Conservation (phyloP, 2,329 filamentous ascomycete genomes). For the Xylariaceae sp. region DNA sequence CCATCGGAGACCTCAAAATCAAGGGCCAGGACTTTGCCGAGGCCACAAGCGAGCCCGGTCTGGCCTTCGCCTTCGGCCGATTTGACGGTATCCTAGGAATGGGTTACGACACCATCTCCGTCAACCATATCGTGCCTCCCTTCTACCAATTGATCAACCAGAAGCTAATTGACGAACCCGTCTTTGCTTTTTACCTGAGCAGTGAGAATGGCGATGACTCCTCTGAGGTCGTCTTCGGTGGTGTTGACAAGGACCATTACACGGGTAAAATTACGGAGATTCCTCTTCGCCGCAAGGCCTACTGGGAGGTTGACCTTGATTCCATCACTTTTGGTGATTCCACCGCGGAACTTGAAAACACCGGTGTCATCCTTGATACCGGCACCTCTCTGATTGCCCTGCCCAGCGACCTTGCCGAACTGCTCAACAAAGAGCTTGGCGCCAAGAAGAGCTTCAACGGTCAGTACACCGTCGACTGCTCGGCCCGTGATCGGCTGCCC, state of each 20-base stretch:
- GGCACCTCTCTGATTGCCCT: conserved; percentile 97
- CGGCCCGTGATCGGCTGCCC: conserved; percentile 75
- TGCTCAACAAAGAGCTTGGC: conserved; percentile 95
- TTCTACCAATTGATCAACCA: conserved; percentile 97
- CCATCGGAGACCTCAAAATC: conserved; percentile 84
- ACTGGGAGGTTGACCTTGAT: conserved; percentile 98
- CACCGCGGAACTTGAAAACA: conserved; percentile 85
- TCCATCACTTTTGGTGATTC: conserved; percentile 84
- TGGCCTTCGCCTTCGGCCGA: conserved; percentile 95
- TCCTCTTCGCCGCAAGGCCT: conserved; percentile 94
- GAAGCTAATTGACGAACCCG: conserved; percentile 80
- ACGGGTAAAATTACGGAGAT: conserved; percentile 87
- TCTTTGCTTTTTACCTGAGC: conserved; percentile 95
- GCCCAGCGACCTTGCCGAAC: conserved; percentile 84
- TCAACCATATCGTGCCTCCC: conserved; percentile 89
- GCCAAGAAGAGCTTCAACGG: conserved; percentile 97
- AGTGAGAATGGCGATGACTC: conserved; percentile 63
- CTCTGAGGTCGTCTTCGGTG: conserved; percentile 88
- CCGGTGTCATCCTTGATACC: conserved; percentile 95
- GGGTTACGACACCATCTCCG: conserved; percentile 93
- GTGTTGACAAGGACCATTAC: conserved; percentile 75
- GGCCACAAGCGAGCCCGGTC: conserved; percentile 89
- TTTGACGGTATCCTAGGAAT: conserved; percentile 97
- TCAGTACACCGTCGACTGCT: conserved; percentile 92
- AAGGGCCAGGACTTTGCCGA: conserved; percentile 93